phyloP scores from a whole-genome alignment of 805 yeast genomes.

The Wickerhamiella hasegawae region DNA sequence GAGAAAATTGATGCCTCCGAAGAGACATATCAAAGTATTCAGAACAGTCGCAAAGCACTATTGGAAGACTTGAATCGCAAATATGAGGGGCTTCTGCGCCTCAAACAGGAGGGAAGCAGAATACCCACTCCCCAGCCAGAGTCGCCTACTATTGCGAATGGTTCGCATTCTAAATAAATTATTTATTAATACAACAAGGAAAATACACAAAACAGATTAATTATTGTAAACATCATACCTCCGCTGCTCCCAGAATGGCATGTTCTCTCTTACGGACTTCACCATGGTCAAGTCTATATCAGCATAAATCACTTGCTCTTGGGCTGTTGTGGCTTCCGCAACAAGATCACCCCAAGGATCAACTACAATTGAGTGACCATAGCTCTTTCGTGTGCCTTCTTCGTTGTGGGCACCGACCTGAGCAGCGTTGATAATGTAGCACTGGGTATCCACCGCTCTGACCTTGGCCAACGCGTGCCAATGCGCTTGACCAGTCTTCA shows the following conservation, averaged over 20 bases:
- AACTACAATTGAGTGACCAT: slow-evolving; percentile 75
- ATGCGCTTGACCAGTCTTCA: slow-evolving; percentile 81
- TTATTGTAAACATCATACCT: slow-evolving; percentile 35
- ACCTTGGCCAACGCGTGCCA: slow-evolving; percentile 72
- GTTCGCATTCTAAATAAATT: background rate
- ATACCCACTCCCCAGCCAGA: background rate
- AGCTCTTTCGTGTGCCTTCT: slow-evolving; percentile 53
- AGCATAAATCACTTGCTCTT: slow-evolving; percentile 61
- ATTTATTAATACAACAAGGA: background rate
- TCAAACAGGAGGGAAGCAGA: background rate
- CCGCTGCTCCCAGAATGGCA: slow-evolving; percentile 57
- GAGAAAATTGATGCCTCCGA: slow-evolving; percentile 6
- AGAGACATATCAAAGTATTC: slow-evolving; percentile 5
- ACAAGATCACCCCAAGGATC: slow-evolving; percentile 83
- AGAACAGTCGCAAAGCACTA: slow-evolving; percentile 5
- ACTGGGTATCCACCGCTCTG: slow-evolving; percentile 78
- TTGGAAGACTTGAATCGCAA: slow-evolving; percentile 5
- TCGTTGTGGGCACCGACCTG: slow-evolving; percentile 67
- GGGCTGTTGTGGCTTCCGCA: slow-evolving; percentile 66
- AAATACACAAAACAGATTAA: background rate
- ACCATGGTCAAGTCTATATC: slow-evolving; percentile 49
- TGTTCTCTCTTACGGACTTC: slow-evolving; percentile 40
- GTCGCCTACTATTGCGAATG: background rate
- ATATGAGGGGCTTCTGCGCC: background rate
- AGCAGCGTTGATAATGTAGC: slow-evolving; percentile 78